Evolutionary conservation across 345 rosid species (phyloP).

Genomic region (Lepidium aucheri): DNA sequence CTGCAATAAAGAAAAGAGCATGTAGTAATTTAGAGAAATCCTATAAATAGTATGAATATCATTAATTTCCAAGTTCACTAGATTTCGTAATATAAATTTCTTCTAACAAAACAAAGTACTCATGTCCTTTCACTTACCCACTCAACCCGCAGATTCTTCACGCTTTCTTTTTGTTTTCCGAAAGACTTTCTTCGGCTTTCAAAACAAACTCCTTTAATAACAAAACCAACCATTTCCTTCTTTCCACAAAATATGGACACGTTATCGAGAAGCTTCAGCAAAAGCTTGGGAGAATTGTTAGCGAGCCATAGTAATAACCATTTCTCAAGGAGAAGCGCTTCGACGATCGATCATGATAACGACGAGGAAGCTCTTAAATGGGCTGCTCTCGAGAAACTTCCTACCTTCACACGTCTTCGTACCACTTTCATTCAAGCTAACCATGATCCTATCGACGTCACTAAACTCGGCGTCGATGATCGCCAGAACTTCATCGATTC

Average conservation of each 20-base stretch:
- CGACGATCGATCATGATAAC: constrained; percentile 31
- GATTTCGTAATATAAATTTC: neutral
- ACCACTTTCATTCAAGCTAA: constrained; percentile 55
- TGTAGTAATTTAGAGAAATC: neutral
- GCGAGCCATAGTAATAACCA: constrained; percentile 4
- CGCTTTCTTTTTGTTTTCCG: constrained; percentile 24
- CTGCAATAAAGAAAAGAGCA: neutral
- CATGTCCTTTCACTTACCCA: constrained; percentile 4
- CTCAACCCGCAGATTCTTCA: neutral
- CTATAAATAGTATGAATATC: neutral
- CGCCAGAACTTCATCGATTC: constrained; percentile 67
- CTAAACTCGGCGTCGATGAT: constrained; percentile 56
- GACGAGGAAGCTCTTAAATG: constrained; percentile 90
- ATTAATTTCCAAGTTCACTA: neutral
- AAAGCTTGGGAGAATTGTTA: constrained; percentile 54
- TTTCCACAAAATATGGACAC: constrained; percentile 9
- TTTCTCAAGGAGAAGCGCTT: constrained; percentile 35
- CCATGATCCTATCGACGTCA: constrained; percentile 49
- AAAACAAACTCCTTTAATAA: neutral
- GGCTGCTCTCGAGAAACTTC: constrained; percentile 88
- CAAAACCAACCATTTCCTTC: neutral
- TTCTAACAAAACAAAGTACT: neutral
- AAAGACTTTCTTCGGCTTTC: constrained; percentile 1
- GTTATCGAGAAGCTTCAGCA: constrained; percentile 35
- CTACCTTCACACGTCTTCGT: constrained; percentile 72